A percentile compares a stretch with the other conserved stretches of the same genome.
phyloP scores from a whole-genome alignment of 108 stramenopile genomes.

The Asterionellopsis glacialis region DNA sequence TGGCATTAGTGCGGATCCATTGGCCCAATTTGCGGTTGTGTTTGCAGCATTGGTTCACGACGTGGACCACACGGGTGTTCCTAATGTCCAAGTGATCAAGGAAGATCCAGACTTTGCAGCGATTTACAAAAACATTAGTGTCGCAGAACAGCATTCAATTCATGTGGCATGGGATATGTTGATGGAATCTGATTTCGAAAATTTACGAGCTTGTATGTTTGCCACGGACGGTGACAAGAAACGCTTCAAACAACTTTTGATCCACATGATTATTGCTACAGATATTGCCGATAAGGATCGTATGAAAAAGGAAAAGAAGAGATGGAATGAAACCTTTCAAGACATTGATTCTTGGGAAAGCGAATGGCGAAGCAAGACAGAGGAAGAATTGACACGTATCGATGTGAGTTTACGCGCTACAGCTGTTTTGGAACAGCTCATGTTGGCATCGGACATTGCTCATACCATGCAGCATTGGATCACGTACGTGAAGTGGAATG shows the following conservation, averaged over 20 bases:
- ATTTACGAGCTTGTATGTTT: constrained; percentile 18
- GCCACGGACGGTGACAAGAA: constrained; percentile 1
- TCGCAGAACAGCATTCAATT: constrained; percentile 16
- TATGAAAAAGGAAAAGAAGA: background rate
- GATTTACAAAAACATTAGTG: background rate
- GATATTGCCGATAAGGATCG: background rate
- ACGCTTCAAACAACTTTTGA: constrained; percentile 1
- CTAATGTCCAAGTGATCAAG: constrained; percentile 6
- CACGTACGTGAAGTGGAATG: constrained; percentile 36
- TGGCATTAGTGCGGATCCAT: constrained; percentile 6
- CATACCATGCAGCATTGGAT: constrained; percentile 36
- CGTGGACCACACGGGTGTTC: constrained; percentile 32
- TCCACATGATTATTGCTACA: background rate
- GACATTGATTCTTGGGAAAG: too few species aligned
- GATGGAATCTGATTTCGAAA: constrained; percentile 12
- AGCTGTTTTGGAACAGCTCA: constrained; percentile 29
- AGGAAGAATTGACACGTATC: background rate
- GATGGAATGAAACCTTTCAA: background rate
- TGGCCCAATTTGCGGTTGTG: constrained; percentile 25
- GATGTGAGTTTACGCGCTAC: constrained; percentile 7
- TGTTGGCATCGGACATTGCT: constrained; percentile 30
- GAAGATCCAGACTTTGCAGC: background rate
- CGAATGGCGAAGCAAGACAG: background rate
- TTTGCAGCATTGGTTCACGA: constrained; percentile 45
- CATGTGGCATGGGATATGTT: constrained; percentile 27